Percentiles rank a stretch among this genome's conserved stretches.
These are phyloP conservation scores for Gossypium longicalyx DNA, from an alignment of 345 rosid species.

Conservation along the genomic window DNA sequence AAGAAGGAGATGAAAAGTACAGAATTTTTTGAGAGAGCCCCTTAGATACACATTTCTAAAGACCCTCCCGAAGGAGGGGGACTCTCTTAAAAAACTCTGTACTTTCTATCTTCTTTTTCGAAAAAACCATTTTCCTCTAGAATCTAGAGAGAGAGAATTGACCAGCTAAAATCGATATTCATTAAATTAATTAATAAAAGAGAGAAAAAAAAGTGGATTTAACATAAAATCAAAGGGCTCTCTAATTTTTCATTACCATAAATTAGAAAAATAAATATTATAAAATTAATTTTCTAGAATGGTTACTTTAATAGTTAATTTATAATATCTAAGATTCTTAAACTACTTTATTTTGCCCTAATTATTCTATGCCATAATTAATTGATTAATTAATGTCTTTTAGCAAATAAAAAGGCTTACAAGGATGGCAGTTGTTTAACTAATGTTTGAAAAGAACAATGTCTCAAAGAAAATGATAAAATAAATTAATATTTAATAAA, in stretches of 20 bases:
- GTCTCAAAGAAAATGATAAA: neutral
- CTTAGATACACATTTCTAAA: too few species aligned
- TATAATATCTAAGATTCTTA: neutral
- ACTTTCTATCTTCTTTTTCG: too few species aligned
- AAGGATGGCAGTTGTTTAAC: neutral
- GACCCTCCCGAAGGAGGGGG: too few species aligned
- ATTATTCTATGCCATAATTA: neutral
- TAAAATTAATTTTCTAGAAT: neutral
- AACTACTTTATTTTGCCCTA: neutral
- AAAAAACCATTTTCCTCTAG: too few species aligned
- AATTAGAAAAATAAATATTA: neutral
- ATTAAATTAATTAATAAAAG: neutral
- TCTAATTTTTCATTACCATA: neutral
- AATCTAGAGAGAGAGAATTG: too few species aligned
- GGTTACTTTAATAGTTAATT: neutral
- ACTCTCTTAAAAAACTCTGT: too few species aligned
- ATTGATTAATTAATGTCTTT: neutral
- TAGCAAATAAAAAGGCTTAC: neutral
- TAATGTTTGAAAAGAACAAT: neutral
- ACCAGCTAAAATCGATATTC: too few species aligned
- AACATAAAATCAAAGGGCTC: neutral
- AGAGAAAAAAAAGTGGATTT: neutral
- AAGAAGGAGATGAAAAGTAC: too few species aligned
- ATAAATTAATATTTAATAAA: neutral
- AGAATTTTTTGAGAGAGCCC: too few species aligned